Conservation (phyloP, 768 basidiomycete species). For the Boletus eberwhitei region DNA sequence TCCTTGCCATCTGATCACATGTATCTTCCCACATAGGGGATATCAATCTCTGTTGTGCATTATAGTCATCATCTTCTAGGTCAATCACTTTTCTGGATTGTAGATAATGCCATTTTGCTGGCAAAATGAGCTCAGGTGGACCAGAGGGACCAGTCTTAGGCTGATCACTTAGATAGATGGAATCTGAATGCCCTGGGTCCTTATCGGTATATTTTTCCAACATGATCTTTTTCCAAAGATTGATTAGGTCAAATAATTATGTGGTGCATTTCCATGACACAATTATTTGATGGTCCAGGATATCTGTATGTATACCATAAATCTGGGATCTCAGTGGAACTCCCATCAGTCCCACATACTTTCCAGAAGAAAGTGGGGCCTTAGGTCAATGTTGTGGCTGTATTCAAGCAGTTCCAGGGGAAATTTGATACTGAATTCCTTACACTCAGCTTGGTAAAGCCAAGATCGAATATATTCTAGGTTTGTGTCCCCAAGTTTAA, state of each 20-base stretch:
- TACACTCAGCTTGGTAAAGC: not conserved
- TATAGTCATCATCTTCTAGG: not conserved
- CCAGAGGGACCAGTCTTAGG: not conserved
- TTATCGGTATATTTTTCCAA: not conserved
- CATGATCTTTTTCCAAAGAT: not conserved
- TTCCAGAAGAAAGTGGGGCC: too few relatives aligned
- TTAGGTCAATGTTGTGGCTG: too few relatives aligned
- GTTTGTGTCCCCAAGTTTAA: not conserved
- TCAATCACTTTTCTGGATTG: not conserved
- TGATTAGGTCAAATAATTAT: fast-evolving
- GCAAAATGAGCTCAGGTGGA: not conserved
- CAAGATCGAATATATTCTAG: not conserved
- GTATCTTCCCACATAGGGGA: not conserved
- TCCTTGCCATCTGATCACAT: too few relatives aligned
- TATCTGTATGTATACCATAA: too few relatives aligned
- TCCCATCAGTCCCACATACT: too few relatives aligned
- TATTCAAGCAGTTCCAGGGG: not conserved
- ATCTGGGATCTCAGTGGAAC: too few relatives aligned
- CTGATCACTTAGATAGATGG: not conserved
- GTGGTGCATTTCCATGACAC: not conserved
- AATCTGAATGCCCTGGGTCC: fast-evolving
- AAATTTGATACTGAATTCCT: not conserved
- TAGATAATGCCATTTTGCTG: not conserved
- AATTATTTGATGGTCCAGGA: not conserved
- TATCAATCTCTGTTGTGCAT: not conserved